A percentile compares a stretch with the other conserved stretches of the same genome.
These are phyloP conservation scores for Neonectria neomacrospora DNA, from an alignment of 2,329 filamentous ascomycete species.

Conservation along the genomic window DNA sequence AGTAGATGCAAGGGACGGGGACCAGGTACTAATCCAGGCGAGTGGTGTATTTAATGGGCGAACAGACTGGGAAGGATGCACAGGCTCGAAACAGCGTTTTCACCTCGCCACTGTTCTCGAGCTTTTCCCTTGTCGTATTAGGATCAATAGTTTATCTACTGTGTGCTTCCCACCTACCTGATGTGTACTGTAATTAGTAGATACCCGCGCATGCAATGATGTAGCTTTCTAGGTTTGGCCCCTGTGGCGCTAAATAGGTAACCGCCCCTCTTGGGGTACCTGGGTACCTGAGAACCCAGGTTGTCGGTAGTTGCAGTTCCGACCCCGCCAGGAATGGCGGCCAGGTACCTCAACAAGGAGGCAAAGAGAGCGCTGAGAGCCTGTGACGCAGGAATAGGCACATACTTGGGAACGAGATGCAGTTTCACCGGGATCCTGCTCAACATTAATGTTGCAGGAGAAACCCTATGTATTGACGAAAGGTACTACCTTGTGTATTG, in stretches of 20 bases:
- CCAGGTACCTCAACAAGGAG: not conserved
- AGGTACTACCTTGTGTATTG: not conserved
- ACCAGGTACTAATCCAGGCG: not conserved
- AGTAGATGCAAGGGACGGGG: slow-evolving; percentile 11
- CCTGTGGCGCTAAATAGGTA: slow-evolving; percentile 20
- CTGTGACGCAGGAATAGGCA: not conserved
- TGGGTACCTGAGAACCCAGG: slow-evolving; percentile 5
- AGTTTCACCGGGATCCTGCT: not conserved
- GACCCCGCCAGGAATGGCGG: not conserved
- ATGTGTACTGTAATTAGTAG: not conserved
- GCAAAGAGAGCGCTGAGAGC: not conserved
- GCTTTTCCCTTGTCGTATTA: slow-evolving; percentile 7
- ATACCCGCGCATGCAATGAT: slow-evolving; percentile 20
- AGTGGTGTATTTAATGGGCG: not conserved
- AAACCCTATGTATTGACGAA: not conserved
- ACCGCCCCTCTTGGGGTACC: slow-evolving; percentile 18
- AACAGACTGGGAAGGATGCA: not conserved
- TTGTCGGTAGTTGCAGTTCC: slow-evolving; percentile 14
- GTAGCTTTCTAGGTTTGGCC: slow-evolving; percentile 21
- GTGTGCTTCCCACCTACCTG: slow-evolving; percentile 8
- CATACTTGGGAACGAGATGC: not conserved
- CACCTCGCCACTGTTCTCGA: not conserved
- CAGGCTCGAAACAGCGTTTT: not conserved
- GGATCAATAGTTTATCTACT: not conserved
- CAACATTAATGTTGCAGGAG: not conserved